Evolutionary conservation across 805 yeast species (phyloP).

Genomic region (Metschnikowia koreensis): DNA sequence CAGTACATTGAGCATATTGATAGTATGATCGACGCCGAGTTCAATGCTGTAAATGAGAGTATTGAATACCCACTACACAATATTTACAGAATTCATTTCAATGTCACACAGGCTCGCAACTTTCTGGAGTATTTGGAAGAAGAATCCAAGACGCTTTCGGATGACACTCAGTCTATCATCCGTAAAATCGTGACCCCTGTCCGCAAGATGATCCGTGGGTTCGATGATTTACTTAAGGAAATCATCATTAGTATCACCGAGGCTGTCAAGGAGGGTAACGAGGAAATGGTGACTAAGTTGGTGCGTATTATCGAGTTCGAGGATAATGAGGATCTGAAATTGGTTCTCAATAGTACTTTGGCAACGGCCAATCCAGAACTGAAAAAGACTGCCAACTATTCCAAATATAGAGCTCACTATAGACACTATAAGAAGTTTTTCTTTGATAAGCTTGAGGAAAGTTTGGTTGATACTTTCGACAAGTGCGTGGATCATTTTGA

Average conservation of each 20-base stretch:
- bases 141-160: constrained; percentile 48
- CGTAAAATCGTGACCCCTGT: constrained; percentile 50
- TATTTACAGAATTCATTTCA: constrained; percentile 66
- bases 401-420: constrained; percentile 33
- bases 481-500: constrained; percentile 58
- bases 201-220: constrained; percentile 49
- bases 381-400: constrained; percentile 25
- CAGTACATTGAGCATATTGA: constrained; percentile 50
- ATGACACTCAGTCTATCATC: constrained; percentile 70
- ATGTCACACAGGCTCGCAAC: constrained; percentile 69
- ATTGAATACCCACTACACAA: constrained; percentile 48
- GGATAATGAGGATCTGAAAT: constrained; percentile 70
- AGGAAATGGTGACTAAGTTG: constrained; percentile 63
- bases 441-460: constrained; percentile 52
- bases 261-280: constrained; percentile 65
- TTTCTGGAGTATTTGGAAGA: constrained; percentile 69
- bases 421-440: constrained; percentile 66
- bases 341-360: constrained; percentile 30
- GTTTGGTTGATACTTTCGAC: constrained; percentile 65
- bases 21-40: constrained; percentile 47
- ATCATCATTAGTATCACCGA: constrained; percentile 72
- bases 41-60: constrained; percentile 30
- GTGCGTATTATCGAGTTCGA: constrained; percentile 80
- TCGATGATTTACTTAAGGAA: constrained; percentile 62
- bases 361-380: constrained; percentile 21